Conservation (phyloP, 2,329 filamentous ascomycete species). For the Fusarium graminum region DNA sequence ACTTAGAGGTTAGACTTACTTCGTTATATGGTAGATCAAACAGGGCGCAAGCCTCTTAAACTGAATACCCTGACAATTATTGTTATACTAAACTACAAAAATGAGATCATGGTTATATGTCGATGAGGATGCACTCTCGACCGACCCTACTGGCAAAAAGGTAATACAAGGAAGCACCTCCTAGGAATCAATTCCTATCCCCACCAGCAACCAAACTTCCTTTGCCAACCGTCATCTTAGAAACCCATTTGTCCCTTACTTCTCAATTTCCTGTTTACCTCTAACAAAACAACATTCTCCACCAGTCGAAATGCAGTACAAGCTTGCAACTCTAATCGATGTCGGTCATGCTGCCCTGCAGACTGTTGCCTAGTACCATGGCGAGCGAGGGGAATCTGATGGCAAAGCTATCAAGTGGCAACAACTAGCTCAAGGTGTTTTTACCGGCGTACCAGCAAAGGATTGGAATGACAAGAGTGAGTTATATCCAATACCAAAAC, state of each 20-base stretch:
- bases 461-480: conserved; percentile 3
- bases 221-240: not conserved
- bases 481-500: not conserved
- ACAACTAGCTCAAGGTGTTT: conserved; percentile 1
- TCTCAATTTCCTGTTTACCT: not conserved
- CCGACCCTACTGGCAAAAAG: not conserved
- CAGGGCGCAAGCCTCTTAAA: not conserved
- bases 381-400: not conserved
- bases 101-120: too few relatives aligned
- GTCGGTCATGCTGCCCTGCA: not conserved
- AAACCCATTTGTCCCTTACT: not conserved
- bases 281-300: not conserved
- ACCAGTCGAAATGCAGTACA: not conserved
- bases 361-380: not conserved
- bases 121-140: too few relatives aligned
- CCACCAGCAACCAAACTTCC: not conserved
- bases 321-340: conserved; percentile 1
- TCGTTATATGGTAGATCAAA: too few relatives aligned
- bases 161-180: not conserved
- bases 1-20: too few relatives aligned
- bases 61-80: too few relatives aligned
- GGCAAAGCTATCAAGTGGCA: conserved; percentile 3
- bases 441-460: not conserved
- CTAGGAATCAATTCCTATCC: not conserved
- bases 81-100: too few relatives aligned